Conservation (phyloP, 164 flowering plant genomes). For the Warburgia ugandensis region DNA sequence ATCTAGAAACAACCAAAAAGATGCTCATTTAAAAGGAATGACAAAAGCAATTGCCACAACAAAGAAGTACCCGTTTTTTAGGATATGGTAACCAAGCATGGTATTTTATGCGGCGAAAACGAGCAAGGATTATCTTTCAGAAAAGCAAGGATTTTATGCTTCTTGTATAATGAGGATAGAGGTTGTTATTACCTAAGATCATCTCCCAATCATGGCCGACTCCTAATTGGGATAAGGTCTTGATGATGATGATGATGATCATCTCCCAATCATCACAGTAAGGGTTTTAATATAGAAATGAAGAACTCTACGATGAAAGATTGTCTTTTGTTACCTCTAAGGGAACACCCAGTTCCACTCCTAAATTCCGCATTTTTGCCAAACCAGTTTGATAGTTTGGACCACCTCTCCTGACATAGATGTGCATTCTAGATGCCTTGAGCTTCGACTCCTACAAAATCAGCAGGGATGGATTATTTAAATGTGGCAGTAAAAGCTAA, state of each 20-base stretch:
- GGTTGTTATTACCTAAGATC: too few relatives aligned
- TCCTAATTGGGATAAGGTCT: too few relatives aligned
- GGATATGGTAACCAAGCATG: too few relatives aligned
- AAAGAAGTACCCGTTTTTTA: too few relatives aligned
- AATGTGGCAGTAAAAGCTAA: background rate
- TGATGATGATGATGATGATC: background rate
- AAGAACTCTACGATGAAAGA: background rate
- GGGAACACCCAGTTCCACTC: slow-evolving; percentile 76
- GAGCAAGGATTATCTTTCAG: too few relatives aligned
- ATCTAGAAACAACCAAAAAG: too few relatives aligned
- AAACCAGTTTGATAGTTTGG: slow-evolving; percentile 89
- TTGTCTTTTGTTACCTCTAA: slow-evolving; percentile 49
- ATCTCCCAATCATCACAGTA: background rate
- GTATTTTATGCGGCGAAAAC: too few relatives aligned
- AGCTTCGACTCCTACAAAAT: slow-evolving; percentile 57
- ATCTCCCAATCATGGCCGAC: too few relatives aligned
- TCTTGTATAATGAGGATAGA: too few relatives aligned
- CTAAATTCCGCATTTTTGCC: slow-evolving; percentile 80
- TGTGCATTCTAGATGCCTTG: slow-evolving; percentile 85
- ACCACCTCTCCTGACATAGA: slow-evolving; percentile 91
- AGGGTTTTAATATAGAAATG: background rate
- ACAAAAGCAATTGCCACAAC: too few relatives aligned
- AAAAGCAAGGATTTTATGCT: too few relatives aligned
- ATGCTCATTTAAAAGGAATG: too few relatives aligned
- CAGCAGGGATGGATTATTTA: background rate